Evolutionary conservation across 352 stramenopile species (phyloP), one percentile per base, ranked within the genome.

Genomic region (Peronospora farinosa): DNA sequence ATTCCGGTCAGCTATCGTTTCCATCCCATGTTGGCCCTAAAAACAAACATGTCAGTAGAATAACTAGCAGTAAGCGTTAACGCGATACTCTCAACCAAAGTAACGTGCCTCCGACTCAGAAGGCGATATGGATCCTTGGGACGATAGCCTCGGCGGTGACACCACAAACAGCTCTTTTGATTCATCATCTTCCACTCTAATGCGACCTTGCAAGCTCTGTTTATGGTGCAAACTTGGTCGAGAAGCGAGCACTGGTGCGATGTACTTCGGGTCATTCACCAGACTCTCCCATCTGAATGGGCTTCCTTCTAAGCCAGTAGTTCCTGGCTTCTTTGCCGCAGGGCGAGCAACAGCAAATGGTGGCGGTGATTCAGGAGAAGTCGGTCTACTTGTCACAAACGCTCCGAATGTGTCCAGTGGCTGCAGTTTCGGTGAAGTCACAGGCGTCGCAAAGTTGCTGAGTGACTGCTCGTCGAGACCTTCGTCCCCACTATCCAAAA

Each of bases 261-360:
- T 70, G 45, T 86, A 82, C 10, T 67, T 80, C 2, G 67, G 66
- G 39, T 89, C 78, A 40, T 83, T 80, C 16, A 74, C 62, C 10
- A 84, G 36, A 49, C 58, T 76, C 30, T 86, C 78, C 81, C 81
- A 92, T 47, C 69, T 63, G 21, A 88, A 77, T 19, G 75, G 76
- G 66, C 73, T 88, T 11, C 59, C 62, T 51, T 42, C 60, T 17
- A 47, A 15, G 19, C 15, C 48, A 48, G 17, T 35, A 41, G 47
- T 31, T 35, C 40, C 61, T 30, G 35, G 0, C 17, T 56, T 61
- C 16, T 42, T 67, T 1, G 44, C 33, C 40, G 35, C 13, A n/a
- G 32, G 42, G 36, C 61, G 51, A 16, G 50, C 36, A 9, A 86
- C 56, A 12, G 81, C 81, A 65, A 92, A 92, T 0, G 81, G 81